These are phyloP conservation scores for Oryza longistaminata DNA, from an alignment of 176 grass and related monocot genomes.

Conservation along the genomic window DNA sequence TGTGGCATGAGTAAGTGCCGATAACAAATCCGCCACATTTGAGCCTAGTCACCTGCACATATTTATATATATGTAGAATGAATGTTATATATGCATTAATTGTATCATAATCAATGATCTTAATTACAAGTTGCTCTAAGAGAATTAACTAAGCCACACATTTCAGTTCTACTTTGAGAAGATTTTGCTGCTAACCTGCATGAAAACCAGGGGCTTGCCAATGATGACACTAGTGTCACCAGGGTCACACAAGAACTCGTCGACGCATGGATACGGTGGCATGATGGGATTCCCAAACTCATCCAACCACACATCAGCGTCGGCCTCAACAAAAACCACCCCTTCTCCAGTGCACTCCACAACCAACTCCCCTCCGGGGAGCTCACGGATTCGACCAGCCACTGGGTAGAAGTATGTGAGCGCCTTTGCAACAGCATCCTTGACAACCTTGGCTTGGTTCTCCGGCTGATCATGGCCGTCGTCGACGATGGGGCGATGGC, in stretches of 20 bases:
- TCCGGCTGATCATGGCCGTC: not conserved
- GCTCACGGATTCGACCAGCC: slow-evolving; percentile 32
- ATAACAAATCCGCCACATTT: not conserved
- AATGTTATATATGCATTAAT: not conserved
- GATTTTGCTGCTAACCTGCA: not conserved
- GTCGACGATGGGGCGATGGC: not conserved
- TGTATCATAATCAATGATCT: not conserved
- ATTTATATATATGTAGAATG: not conserved
- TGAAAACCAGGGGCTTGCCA: not conserved
- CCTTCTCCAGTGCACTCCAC: slow-evolving; percentile 43
- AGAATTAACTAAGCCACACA: not conserved
- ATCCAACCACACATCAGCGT: slow-evolving; percentile 8
- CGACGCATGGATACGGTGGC: slow-evolving; percentile 6
- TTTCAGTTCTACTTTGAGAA: not conserved
- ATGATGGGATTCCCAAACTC: not conserved
- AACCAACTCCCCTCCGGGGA: not conserved
- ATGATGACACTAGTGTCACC: not conserved
- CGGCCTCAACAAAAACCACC: slow-evolving; percentile 35
- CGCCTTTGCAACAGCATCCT: not conserved
- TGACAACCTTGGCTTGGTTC: not conserved
- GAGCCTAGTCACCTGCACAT: not conserved
- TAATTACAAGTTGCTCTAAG: not conserved
- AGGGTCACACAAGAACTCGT: slow-evolving; percentile 17
- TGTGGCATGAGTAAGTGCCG: not conserved
- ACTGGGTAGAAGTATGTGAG: slow-evolving; percentile 33